Conservation (phyloP, 1,284 basidiomycete genomes). For the Cutaneotrichosporon cyanovorans region DNA sequence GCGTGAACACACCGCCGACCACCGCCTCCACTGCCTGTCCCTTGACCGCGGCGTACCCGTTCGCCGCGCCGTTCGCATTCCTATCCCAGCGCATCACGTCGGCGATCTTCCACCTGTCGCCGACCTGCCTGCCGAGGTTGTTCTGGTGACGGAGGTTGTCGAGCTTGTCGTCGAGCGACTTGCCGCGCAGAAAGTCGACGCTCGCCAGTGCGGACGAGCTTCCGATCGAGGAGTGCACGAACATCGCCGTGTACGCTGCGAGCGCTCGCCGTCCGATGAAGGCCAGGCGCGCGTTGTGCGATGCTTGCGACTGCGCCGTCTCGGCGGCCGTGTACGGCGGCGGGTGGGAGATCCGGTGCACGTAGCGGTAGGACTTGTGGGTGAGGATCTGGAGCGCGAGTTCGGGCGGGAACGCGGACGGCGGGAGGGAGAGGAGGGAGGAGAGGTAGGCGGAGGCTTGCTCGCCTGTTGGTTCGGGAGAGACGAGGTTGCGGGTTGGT, state of each 20-base stretch:
- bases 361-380: slow-evolving; percentile 43
- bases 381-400: slow-evolving; percentile 44
- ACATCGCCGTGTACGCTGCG: slow-evolving; percentile 36
- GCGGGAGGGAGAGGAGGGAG: slow-evolving; percentile 33
- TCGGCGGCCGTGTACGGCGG: slow-evolving; percentile 13
- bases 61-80: slow-evolving; percentile 25
- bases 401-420: slow-evolving; percentile 32
- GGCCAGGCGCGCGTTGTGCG: slow-evolving; percentile 38
- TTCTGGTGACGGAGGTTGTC: slow-evolving; percentile 29
- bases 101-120: slow-evolving; percentile 31
- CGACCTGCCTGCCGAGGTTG: slow-evolving; percentile 38
- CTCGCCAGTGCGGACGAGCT: not conserved
- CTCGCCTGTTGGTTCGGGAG: slow-evolving; percentile 10
- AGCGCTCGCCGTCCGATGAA: slow-evolving; percentile 43
- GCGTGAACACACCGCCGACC: slow-evolving; percentile 38
- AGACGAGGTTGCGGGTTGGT: not conserved
- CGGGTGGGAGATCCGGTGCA: slow-evolving; percentile 25
- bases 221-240: slow-evolving; percentile 32
- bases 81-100: slow-evolving; percentile 40
- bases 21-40: slow-evolving; percentile 40
- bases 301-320: slow-evolving; percentile 10
- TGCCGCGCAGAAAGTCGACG: slow-evolving; percentile 8
- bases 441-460: slow-evolving; percentile 35
- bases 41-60: slow-evolving; percentile 24
- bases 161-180: slow-evolving; percentile 27